Evolutionary conservation across 345 rosid genomes (phyloP), one percentile per base, ranked within the genome.

Genomic region (Citrus reticulata): DNA sequence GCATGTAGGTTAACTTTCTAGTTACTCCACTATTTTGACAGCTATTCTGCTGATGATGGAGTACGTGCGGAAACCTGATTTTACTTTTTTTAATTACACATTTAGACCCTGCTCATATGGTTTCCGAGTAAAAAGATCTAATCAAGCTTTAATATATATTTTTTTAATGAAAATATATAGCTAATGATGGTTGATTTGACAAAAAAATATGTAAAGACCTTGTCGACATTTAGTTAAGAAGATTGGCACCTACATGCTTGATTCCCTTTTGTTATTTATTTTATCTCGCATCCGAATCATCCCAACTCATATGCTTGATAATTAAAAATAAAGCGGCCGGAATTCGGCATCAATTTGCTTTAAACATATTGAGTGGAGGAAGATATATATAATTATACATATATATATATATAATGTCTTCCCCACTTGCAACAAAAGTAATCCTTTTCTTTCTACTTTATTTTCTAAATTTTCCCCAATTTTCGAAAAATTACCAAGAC

Each of bases 381-480:
- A 22, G 11, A 57, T 29, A 30, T 8, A 51, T 29, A 22, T 1
- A 39, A 35, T 35, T 7, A 51, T 29, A 7, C 1, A 8, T 7
- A 24, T 29, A 7, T 7, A 8, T 7, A 24, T 7, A 24, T 2
- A 8, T 0, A 19, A 17, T 74, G 37, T 27, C 35, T 9, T 40
- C 19, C 19, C 77, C 58, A 39, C 58, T 74, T 74, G 77, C 69
- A 27, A 40, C 77, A 40, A 74, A 61, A 9, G 19, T 27, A 39
- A 40, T 61, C 37, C 37, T 73, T 35, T 34, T 22, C 22, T 34
- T 4, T 9, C 40, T 59, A 16, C 10, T 22, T n/a, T 20, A 1
- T 35, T 32, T 1, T 19, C 35, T 66, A 17, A 6, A 0, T 35
- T 25, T 16, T 61, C 9, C 8, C 1, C 77, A 39, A 59, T 22